Evolutionary conservation across 169 alveolate species (phyloP), one percentile per base, ranked within the genome.

Genomic region (Plasmodium cynomolgi): DNA sequence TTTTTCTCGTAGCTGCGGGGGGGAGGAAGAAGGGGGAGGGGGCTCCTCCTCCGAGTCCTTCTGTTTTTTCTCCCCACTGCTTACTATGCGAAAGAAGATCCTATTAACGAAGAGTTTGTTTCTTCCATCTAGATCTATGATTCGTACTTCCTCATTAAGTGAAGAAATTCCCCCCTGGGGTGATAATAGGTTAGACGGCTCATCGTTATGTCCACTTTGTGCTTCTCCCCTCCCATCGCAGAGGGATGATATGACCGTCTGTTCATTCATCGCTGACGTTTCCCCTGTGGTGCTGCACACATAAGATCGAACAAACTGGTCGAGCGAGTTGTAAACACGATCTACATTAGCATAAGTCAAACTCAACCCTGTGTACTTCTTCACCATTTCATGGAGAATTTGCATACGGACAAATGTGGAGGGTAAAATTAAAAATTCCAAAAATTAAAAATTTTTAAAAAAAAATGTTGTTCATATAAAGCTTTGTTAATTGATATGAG

Each of bases 381-480:
- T 77, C 15, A 88, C 50, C 41, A 88, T 56, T 15, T 56, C 31
- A 8, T 88, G 75, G 11, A 88, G 74, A 1, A 79, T 37, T 79
- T 88, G 84, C 13, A 88, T 37, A 29, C 83, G 41, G 26, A 80
- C 13, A 5, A 88, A 58, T 80, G 34, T 88, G 31, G 94, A 88
- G 15, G 94, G 90, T 20, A 88, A 29, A 31, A 79, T 20, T 17
- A 88, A 62, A 88, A 88, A 80, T 11, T 88, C 94, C 23, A 58
- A 26, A 44, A 79, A 41, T 88, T 88, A 77, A 88, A 88, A 58
- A 88, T 58, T 79, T 88, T 79, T 23, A 88, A 62, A 68, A 54
- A 88, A 47, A 88, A 20, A 58, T 88, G 75, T 8, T 88, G 39
- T 77, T 88, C 54, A 79, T 88, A 88, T 41, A 88, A 20, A 5